Evolutionary conservation across 1,284 basidiomycete species (phyloP).

Genomic region (Cryptococcus deneoformans): DNA sequence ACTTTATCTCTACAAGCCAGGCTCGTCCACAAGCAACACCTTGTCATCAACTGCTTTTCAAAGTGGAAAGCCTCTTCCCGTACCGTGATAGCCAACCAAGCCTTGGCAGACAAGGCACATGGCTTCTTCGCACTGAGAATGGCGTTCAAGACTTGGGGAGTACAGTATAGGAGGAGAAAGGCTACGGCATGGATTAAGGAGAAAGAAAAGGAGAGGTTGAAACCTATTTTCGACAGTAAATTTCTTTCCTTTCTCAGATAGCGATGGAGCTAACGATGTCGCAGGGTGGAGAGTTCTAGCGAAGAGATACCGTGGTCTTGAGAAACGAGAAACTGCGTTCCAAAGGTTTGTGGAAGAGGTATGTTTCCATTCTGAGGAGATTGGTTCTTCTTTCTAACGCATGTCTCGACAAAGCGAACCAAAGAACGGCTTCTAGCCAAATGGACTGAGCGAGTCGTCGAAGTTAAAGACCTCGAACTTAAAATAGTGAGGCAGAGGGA

Average conservation of each 20-base stretch:
- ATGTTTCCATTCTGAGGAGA: background rate
- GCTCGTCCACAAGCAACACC: constrained; percentile 20
- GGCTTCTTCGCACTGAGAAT: constrained; percentile 36
- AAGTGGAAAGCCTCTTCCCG: constrained; percentile 24
- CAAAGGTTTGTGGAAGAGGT: constrained; percentile 17
- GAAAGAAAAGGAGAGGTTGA: constrained; percentile 12
- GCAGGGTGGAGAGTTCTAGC: constrained; percentile 15
- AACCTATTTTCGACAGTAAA: constrained; percentile 21
- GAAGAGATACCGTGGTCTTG: background rate
- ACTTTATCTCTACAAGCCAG: constrained; percentile 24
- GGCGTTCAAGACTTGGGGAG: constrained; percentile 30
- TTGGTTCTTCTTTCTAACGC: background rate
- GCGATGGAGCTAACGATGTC: background rate
- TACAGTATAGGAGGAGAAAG: constrained; percentile 10
- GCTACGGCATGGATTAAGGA: constrained; percentile 17
- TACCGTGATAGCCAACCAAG: constrained; percentile 16
- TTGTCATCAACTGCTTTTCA: constrained; percentile 10
- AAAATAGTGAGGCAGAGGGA: constrained; percentile 23
- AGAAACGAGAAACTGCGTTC: constrained; percentile 11
- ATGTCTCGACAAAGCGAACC: constrained; percentile 3
- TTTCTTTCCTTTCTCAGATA: background rate
- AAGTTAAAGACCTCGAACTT: constrained; percentile 40
- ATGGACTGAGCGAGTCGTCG: constrained; percentile 39
- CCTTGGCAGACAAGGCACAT: constrained; percentile 33
- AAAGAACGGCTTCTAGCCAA: constrained; percentile 14